Conservation (phyloP, 1,139 yeast species). For the Schizosaccharomyces versatilis region DNA sequence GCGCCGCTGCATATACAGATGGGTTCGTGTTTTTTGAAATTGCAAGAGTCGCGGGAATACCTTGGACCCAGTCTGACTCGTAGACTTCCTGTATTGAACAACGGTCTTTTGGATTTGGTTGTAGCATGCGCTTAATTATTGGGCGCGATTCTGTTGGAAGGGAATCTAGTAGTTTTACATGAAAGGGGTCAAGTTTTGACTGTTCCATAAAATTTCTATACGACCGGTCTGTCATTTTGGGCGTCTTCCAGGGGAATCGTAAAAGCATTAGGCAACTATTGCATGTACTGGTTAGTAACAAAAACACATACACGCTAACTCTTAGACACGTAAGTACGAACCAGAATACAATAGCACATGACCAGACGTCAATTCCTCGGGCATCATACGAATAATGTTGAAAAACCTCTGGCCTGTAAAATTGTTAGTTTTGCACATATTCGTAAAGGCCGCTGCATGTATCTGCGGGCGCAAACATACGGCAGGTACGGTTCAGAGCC, state of each 20-base stretch:
- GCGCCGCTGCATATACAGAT: too few species aligned
- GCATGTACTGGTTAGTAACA: not conserved
- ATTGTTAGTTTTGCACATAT: too few species aligned
- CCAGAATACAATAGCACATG: conserved; percentile 70
- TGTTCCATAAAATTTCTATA: conserved; percentile 42
- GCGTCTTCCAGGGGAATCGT: conserved; percentile 94
- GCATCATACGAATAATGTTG: conserved; percentile 59
- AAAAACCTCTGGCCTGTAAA: conserved; percentile 52
- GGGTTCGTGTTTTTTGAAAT: too few species aligned
- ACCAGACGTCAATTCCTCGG: conserved; percentile 86
- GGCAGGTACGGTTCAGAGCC: conserved; percentile 97
- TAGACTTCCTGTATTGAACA: conserved; percentile 40
- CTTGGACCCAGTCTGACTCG: not conserved
- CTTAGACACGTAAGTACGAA: not conserved
- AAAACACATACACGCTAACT: not conserved
- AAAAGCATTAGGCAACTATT: conserved; percentile 74
- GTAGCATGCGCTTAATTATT: conserved; percentile 51
- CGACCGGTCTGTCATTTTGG: conserved; percentile 65
- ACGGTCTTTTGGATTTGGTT: conserved; percentile 42
- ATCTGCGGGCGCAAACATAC: not conserved
- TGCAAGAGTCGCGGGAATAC: too few species aligned
- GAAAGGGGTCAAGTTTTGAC: conserved; percentile 11
- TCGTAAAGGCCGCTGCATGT: not conserved
- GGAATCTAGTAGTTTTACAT: conserved; percentile 1
- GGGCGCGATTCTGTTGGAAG: conserved; percentile 25